Percentiles rank a stretch among this genome's conserved stretches.
These are phyloP conservation scores for Candida maesae DNA, from an alignment of 805 yeast genomes.

Conservation along the genomic window DNA sequence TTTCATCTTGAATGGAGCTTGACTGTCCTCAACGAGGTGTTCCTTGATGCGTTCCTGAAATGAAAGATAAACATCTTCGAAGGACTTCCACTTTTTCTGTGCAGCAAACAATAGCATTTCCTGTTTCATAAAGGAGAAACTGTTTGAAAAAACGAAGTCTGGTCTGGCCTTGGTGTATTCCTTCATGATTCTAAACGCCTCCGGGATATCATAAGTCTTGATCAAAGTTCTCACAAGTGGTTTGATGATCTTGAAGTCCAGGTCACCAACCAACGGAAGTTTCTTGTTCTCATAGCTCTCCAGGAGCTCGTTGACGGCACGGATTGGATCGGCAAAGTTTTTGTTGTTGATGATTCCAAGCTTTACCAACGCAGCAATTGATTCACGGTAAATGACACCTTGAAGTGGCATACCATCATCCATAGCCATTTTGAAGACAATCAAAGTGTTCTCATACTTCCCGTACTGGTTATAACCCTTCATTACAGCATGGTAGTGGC, in stretches of 20 bases:
- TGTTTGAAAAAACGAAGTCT: conserved; percentile 20
- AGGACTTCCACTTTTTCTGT: conserved; percentile 29
- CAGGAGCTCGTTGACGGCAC: conserved; percentile 30
- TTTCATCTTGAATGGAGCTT: conserved; percentile 22
- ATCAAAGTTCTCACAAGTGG: conserved; percentile 33
- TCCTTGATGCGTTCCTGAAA: conserved; percentile 21
- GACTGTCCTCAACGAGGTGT: conserved; percentile 13
- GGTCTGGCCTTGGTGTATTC: conserved; percentile 29
- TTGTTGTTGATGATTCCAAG: conserved; percentile 26
- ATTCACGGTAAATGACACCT: conserved; percentile 28
- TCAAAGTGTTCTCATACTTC: conserved; percentile 27
- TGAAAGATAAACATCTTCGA: conserved; percentile 25
- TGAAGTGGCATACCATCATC: conserved; percentile 23
- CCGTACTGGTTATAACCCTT: conserved; percentile 26
- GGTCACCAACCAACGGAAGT: conserved; percentile 20
- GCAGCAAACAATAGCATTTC: conserved; percentile 30
- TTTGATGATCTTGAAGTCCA: conserved; percentile 34
- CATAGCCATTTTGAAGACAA: conserved; percentile 27
- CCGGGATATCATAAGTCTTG: conserved; percentile 29
- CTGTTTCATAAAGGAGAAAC: conserved; percentile 29
- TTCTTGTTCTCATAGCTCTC: conserved; percentile 23
- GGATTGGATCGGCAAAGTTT: conserved; percentile 28
- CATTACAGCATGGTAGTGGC: conserved; percentile 32
- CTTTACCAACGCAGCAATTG: conserved; percentile 31
- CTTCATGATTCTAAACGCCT: conserved; percentile 31